phyloP scores from a whole-genome alignment of 768 basidiomycete genomes.

The Auricularia cornea region DNA sequence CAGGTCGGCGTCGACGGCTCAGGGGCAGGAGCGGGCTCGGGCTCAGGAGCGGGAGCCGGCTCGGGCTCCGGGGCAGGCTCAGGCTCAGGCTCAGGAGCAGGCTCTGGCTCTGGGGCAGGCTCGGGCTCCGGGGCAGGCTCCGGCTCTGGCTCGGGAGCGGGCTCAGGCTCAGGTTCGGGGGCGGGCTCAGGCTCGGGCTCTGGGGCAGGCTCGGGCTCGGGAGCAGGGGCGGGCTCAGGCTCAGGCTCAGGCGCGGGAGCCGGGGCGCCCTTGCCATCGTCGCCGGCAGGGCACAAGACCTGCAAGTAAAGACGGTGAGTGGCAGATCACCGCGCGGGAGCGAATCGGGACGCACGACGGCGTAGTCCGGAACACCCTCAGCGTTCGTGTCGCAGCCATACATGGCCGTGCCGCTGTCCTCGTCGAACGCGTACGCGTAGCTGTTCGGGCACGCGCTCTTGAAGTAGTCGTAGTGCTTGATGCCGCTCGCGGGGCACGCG shows the following conservation, averaged over 20 bases:
- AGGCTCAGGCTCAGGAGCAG: neutral
- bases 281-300: neutral
- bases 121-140: neutral
- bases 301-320: neutral
- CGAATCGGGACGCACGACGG: neutral
- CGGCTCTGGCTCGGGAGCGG: neutral
- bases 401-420: slow-evolving; percentile 1
- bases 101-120: neutral
- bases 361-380: neutral
- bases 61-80: neutral
- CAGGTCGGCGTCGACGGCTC: neutral
- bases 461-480: slow-evolving; percentile 1
- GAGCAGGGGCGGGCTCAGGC: neutral
- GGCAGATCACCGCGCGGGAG: neutral
- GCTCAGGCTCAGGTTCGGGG: neutral
- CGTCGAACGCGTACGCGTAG: neutral
- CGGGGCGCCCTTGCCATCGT: neutral
- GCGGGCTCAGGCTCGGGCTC: neutral
- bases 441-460: neutral
- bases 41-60: neutral
- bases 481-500: neutral
- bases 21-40: neutral
- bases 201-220: neutral
- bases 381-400: neutral
- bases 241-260: neutral